Evolutionary conservation across 176 grass and related monocot species (phyloP).

Genomic region (Musa beccarii): DNA sequence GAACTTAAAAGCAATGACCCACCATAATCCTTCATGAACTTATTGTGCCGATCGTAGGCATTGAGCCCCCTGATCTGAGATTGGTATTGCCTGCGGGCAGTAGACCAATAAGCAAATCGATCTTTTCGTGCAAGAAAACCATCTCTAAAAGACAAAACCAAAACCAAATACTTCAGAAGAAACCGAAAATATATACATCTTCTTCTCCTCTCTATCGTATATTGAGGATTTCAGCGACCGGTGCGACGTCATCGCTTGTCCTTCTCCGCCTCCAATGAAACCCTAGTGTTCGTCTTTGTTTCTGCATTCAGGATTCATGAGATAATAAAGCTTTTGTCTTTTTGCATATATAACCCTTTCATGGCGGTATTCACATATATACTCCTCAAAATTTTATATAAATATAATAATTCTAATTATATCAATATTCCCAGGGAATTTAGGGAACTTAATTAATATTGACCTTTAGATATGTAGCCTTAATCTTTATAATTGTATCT

Average conservation of each 20-base stretch:
- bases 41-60: conserved; percentile 13
- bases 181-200: background rate
- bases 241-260: background rate
- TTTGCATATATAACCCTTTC: too few species aligned
- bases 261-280: background rate
- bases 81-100: conserved; percentile 1
- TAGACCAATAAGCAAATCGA: too few species aligned
- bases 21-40: conserved; percentile 12
- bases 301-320: too few species aligned
- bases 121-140: background rate
- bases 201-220: conserved; percentile 5
- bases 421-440: too few species aligned
- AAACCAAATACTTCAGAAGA: background rate
- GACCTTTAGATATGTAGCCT: too few species aligned
- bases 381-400: too few species aligned
- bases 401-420: too few species aligned
- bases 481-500: too few species aligned
- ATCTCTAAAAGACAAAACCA: background rate
- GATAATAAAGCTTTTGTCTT: too few species aligned
- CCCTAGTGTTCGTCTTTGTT: background rate
- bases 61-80: conserved; percentile 8
- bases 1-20: background rate
- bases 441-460: too few species aligned
- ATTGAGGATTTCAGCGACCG: background rate
- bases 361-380: too few species aligned